These are phyloP conservation scores for Lasiodiplodia hormozganensis DNA, from an alignment of 2,329 filamentous ascomycete genomes.

Conservation along the genomic window DNA sequence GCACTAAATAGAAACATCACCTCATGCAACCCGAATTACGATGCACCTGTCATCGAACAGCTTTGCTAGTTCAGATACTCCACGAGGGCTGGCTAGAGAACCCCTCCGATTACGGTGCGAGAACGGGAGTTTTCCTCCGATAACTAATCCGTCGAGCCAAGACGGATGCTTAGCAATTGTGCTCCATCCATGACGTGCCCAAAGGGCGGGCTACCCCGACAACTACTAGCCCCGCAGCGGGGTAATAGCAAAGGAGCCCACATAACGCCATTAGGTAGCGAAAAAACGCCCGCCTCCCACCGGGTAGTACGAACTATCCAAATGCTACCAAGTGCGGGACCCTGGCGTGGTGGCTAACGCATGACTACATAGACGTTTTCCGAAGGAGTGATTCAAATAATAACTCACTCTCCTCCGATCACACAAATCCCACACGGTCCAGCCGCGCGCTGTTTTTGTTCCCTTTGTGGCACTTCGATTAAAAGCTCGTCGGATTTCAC, in stretches of 20 bases:
- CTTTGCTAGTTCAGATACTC: no score
- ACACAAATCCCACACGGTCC: neutral
- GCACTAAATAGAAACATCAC: neutral
- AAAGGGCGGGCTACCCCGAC: neutral
- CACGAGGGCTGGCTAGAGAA: neutral
- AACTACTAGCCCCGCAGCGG: slow-evolving; percentile 13
- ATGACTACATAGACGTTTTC: neutral
- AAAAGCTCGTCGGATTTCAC: neutral
- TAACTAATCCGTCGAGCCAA: slow-evolving; percentile 1
- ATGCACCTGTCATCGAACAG: neutral
- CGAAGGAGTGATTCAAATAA: neutral
- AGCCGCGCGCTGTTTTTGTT: neutral
- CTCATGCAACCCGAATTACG: neutral
- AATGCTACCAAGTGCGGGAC: neutral
- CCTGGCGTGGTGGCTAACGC: neutral
- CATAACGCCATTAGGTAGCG: neutral
- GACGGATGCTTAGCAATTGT: slow-evolving; percentile 5
- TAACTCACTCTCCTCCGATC: neutral
- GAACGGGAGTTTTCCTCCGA: neutral
- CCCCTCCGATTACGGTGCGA: no score
- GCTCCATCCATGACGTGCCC: slow-evolving; percentile 1
- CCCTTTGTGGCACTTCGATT: neutral
- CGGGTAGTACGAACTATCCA: neutral
- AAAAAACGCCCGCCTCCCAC: neutral
- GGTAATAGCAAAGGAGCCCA: neutral